Base-by-base conservation (phyloP, 1,139 yeast genomes). In the Kurtzmaniella quercitrusa region DNA sequence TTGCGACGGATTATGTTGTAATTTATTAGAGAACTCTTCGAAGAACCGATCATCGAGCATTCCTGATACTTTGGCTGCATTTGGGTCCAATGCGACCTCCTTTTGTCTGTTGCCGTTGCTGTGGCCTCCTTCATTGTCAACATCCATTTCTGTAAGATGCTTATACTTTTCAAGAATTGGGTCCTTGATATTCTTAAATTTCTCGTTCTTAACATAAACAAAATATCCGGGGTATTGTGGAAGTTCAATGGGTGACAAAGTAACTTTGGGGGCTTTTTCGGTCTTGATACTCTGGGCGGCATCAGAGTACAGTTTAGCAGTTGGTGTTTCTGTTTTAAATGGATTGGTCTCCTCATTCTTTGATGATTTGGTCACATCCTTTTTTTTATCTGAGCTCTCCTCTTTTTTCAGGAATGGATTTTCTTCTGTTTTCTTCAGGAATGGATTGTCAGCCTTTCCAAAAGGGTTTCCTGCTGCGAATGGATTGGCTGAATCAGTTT, bases 1-100 rank as follows among this genome's bases (percentile, higher is more conserved):
- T 62, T 93, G 98, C 1, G 76, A 73, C 3, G 97, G 93, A 57
- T 93, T 93, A 55, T 84, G 85, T 14, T 82, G 82, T 9, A 87
- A 84, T 3, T 80, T 70, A 41, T 78, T 82, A 26, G 88, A 77
- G 59, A 93, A 93, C 44, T 80, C 78, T 56, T 86, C 91, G 63
- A 93, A 93, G 14, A 76, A 78, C 46, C 79, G 80, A 58, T 89
- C 97, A 47, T 84, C 86, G 48, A 84, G 69, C 68, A 82, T 73
- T 38, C 63, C 68, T 8, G 80, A 64, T 14, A 80, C 64, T 61
- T 62, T 75, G 56, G 52, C 59, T 39, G 59, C 71, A 63, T 57
- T 73, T 41, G 73, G 68, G 41, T 61, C 61, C 5, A 57, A 57
- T 44, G 66, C 36, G 3, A 21, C 37, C 4, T 30, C 38, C 17